Evolutionary conservation across 495 filamentous ascomycete genomes (phyloP).

Genomic region (Talaromyces nanjingensis): DNA sequence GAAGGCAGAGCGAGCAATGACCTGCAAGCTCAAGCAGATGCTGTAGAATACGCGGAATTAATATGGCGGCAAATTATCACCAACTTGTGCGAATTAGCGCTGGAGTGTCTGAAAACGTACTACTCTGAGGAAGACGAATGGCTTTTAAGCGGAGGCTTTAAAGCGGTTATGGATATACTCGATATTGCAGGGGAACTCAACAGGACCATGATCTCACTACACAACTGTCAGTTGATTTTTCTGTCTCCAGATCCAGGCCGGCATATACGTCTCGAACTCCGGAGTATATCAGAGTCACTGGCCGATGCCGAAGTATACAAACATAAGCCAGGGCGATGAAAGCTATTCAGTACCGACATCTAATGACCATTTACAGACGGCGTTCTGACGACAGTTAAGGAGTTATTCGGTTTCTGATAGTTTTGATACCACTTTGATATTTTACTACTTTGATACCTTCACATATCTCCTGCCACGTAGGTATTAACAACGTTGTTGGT

Average conservation of each 20-base stretch:
- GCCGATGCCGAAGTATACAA: too few species aligned
- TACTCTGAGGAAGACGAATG: constrained; percentile 3
- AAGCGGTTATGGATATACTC: background rate
- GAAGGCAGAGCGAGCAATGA: background rate
- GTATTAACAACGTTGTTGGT: background rate
- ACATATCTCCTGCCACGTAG: background rate
- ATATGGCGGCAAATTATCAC: constrained; percentile 14
- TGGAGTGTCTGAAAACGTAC: constrained; percentile 19
- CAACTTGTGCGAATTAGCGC: constrained; percentile 14
- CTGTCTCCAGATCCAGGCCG: background rate
- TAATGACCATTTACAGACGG: background rate
- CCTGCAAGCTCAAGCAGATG: background rate
- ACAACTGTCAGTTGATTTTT: background rate
- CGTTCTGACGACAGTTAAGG: background rate
- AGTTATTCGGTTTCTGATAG: background rate
- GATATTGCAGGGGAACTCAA: background rate
- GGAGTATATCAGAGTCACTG: too few species aligned
- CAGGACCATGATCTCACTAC: background rate
- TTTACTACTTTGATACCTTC: background rate
- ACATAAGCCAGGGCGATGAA: background rate
- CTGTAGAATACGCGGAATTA: background rate
- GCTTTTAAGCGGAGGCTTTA: constrained; percentile 5
- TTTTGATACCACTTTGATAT: background rate
- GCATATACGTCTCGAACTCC: too few species aligned
- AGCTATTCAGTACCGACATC: background rate